Evolutionary conservation across 805 yeast genomes (phyloP), one percentile per base, ranked within the genome.

Genomic region (Maudiozyma turicensis): DNA sequence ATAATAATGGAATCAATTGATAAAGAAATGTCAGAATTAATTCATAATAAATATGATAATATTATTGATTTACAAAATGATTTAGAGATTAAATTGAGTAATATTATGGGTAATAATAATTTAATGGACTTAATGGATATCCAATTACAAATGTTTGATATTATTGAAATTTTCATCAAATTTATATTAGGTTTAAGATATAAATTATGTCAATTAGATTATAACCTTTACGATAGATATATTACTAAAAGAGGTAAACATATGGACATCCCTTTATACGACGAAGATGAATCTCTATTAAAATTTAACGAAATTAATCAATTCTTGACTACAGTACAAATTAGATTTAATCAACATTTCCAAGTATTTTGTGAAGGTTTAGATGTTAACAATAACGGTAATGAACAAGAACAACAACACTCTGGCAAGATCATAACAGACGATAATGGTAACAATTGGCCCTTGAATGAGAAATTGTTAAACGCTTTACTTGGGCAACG

Each of bases 121-220:
- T 44, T 58, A 26, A 53, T 58, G 20, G 56, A 58, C 38, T 46
- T 64, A 29, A 54, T 61, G 40, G 56, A 60, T 14, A 51, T 64
- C n/a, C 66, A 61, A 46, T 45, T 60, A 11, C 66, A 63, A 49
- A 56, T 63, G 7, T 56, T 63, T 38, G 68, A 64, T 44, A 57
- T 61, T 5, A 51, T 63, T 20, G 60, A 61, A 47, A 59, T 63
- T 45, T 65, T 58, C 44, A 61, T 66, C 47, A 63, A 61, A 47
- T 65, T 60, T 46, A 54, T 63, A 31, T 58, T 59, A 1, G 53
- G 67, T 20, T 47, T 59, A 52, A 54, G 60, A 47, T 45, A 48
- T 5, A 55, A 53, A 44, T 44, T 60, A 26, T 54, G 58, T 38
- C 51, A 54, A 32, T 28, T 60, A 20, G 58, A 59, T 45, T 51